Percentiles rank a stretch among this genome's conserved stretches.
Evolutionary conservation across 2,329 filamentous ascomycete species (phyloP).

Genomic region (Akanthomyces lecanii): DNA sequence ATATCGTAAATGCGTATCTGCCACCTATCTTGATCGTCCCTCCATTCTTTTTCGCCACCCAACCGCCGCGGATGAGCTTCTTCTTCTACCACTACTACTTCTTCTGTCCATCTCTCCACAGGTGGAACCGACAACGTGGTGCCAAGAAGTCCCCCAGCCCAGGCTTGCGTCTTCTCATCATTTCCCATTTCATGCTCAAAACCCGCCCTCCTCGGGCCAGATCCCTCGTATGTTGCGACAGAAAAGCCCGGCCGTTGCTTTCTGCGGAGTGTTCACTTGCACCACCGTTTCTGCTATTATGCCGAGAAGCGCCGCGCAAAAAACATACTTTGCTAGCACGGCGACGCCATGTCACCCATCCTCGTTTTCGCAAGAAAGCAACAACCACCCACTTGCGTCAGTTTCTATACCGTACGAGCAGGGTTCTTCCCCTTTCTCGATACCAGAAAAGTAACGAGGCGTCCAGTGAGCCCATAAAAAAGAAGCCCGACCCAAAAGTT

Average conservation of each 20-base stretch:
- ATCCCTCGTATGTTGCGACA: too few species aligned
- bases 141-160: too few species aligned
- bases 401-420: too few species aligned
- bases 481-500: neutral
- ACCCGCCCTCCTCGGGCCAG: too few species aligned
- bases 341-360: neutral
- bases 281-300: neutral
- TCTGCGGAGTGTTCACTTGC: neutral
- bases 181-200: neutral
- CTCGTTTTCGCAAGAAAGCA: neutral
- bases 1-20: neutral
- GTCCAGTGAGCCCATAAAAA: conserved; percentile 4
- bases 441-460: neutral
- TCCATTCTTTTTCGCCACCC: neutral
- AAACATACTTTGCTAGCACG: neutral
- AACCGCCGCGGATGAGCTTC: neutral
- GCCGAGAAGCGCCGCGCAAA: neutral
- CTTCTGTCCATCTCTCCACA: neutral
- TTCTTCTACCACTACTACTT: neutral
- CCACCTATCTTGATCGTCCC: neutral
- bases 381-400: too few species aligned
- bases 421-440: neutral
- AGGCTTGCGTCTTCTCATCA: neutral
- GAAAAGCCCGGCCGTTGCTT: neutral
- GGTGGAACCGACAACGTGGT: neutral